Evolutionary conservation across 192 early-diverging fungal genomes (phyloP).

Genomic region (Chytriomyces confervae): DNA sequence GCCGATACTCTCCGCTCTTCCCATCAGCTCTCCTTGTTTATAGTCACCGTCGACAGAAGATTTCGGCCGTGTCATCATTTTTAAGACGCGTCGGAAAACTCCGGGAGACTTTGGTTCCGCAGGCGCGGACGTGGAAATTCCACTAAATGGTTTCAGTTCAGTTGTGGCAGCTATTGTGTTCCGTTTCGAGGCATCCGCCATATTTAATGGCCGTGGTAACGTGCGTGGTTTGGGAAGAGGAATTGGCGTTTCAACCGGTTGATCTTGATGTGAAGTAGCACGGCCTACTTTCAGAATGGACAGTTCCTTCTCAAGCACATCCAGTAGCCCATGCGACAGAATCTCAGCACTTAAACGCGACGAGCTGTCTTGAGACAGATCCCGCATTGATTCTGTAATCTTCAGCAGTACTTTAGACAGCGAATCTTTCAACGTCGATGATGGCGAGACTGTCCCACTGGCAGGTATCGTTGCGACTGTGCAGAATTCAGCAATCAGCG

Average conservation of each 20-base stretch:
- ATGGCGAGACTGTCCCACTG: not conserved
- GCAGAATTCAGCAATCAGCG: not conserved
- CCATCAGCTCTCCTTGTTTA: not conserved
- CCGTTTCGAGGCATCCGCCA: not conserved
- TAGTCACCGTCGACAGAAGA: not conserved
- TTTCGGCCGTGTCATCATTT: constrained; percentile 10
- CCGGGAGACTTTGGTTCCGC: not conserved
- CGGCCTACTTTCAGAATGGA: not conserved
- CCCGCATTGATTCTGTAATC: not conserved
- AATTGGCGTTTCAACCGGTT: not conserved
- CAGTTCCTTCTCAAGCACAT: not conserved
- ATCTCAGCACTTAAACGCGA: not conserved
- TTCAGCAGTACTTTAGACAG: too few relatives aligned
- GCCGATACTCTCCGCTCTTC: not conserved
- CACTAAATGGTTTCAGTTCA: not conserved
- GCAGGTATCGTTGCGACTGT: not conserved
- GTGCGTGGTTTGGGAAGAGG: not conserved
- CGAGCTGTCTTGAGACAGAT: not conserved
- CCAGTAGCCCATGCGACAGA: too few relatives aligned
- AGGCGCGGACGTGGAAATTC: not conserved
- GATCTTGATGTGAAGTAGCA: not conserved
- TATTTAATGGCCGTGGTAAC: not conserved
- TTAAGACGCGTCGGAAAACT: constrained; percentile 5
- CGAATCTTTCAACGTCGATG: not conserved
- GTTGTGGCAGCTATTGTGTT: not conserved